A percentile compares a stretch with the other conserved stretches of the same genome.
Evolutionary conservation across 345 rosid species (phyloP).

Genomic region (Aurinia saxatilis): DNA sequence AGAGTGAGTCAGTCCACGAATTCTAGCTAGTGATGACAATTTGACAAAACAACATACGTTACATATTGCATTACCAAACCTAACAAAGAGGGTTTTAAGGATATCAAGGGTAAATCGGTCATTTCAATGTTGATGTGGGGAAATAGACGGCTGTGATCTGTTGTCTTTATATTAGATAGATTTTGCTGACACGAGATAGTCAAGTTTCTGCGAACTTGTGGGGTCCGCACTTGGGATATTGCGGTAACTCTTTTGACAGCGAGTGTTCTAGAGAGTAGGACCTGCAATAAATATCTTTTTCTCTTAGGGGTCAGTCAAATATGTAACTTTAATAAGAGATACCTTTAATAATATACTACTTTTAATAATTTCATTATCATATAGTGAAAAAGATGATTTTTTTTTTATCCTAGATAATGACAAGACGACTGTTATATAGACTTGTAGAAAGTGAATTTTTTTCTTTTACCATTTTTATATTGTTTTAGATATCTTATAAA

Average conservation of each 20-base stretch:
- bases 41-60: neutral
- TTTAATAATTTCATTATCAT: too few relatives aligned
- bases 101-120: neutral
- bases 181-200: constrained; percentile 1
- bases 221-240: neutral
- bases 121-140: neutral
- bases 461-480: too few relatives aligned
- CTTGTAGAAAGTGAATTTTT: too few relatives aligned
- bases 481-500: too few relatives aligned
- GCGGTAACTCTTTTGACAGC: constrained; percentile 4
- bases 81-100: neutral
- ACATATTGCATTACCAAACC: neutral
- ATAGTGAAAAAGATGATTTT: too few relatives aligned
- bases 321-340: too few relatives aligned
- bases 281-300: neutral
- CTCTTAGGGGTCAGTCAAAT: too few relatives aligned
- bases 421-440: too few relatives aligned
- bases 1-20: neutral
- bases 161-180: neutral
- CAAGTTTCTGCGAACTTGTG: neutral
- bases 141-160: constrained; percentile 13
- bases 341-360: too few relatives aligned
- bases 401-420: too few relatives aligned
- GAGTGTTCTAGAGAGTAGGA: neutral
- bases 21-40: neutral